Percentiles rank a stretch among this genome's conserved stretches.
Conservation (phyloP, 352 stramenopile species). For the Globisporangium orthogonon region DNA sequence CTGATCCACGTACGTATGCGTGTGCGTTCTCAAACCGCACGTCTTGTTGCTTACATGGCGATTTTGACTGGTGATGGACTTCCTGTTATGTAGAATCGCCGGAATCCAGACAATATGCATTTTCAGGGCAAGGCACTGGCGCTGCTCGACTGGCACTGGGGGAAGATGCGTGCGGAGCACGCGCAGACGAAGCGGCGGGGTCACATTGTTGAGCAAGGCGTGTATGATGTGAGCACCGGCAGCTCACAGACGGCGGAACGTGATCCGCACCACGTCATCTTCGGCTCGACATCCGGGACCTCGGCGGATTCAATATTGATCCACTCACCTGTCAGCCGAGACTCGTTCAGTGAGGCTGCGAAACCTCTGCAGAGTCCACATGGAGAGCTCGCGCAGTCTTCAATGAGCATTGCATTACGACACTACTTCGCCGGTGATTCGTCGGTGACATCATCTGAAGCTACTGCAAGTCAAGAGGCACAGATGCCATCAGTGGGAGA, state of each 20-base stretch:
- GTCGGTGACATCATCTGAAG: background rate
- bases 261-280: slow-evolving; percentile 1
- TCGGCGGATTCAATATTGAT: slow-evolving; percentile 16
- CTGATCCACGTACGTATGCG: slow-evolving; percentile 48
- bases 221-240: slow-evolving; percentile 5
- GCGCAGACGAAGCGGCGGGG: slow-evolving; percentile 3
- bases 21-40: too few relatives aligned
- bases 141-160: slow-evolving; percentile 83
- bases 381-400: slow-evolving; percentile 42
- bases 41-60: background rate
- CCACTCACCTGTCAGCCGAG: background rate
- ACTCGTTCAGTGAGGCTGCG: background rate
- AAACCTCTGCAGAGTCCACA: slow-evolving; percentile 26
- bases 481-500: slow-evolving; percentile 2
- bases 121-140: slow-evolving; percentile 84
- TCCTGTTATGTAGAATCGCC: slow-evolving; percentile 34
- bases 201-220: slow-evolving; percentile 12
- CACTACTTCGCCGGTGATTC: slow-evolving; percentile 41
- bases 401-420: slow-evolving; percentile 47
- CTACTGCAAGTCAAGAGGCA: background rate
- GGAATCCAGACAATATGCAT: slow-evolving; percentile 83
- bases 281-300: slow-evolving; percentile 4
- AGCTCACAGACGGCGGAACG: background rate
- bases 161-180: slow-evolving; percentile 38
- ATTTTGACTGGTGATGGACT: background rate